Evolutionary conservation across 805 yeast species (phyloP), one percentile per base, ranked within the genome.

Genomic region (Wickerhamomyces kurtzmanii): DNA sequence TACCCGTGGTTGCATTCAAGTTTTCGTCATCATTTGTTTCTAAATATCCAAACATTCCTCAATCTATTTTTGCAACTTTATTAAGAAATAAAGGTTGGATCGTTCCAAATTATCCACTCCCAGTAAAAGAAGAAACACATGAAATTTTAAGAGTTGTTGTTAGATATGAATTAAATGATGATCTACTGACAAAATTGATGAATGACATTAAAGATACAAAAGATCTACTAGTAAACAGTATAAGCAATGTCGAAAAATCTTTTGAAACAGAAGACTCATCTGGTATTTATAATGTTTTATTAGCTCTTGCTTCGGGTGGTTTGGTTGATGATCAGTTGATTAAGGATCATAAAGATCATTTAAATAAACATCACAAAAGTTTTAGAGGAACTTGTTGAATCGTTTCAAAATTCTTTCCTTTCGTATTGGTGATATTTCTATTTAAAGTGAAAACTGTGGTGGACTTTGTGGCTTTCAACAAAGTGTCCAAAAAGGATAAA

Each of bases 1-100:
- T 86, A 34, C 96, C 96, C 3, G 91, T 86, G 19, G 95, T 85
- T 23, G 80, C 96, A 0, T 86, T 85, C 66, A 73, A 73, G 47
- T 70, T 86, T 40, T 67, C 82, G 3, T 59, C 72, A 28, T 60
- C 62, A 21, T 71, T 86, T 49, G 49, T 55, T 23, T 47, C 65
- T 23, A 49, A 64, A 23, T 82, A 75, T 50, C 91, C 94, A 4
- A 84, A 75, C 51, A 69, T 86, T 31, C 94, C 94, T 8, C 96
- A 87, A 54, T 65, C 77, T 12, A 63, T 82, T 33, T 53, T 86
- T 16, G 77, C 94, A 1, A 62, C 75, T 10, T 49, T 85, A 51
- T 59, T 86, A 43, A 71, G 96, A 51, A 71, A 68, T 49, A 73
- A 75, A 43, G 93, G 94, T 10, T 86, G 81, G 72, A 87, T 87